Conservation (phyloP, 2,329 filamentous ascomycete species). For the Cytospora piceae region DNA sequence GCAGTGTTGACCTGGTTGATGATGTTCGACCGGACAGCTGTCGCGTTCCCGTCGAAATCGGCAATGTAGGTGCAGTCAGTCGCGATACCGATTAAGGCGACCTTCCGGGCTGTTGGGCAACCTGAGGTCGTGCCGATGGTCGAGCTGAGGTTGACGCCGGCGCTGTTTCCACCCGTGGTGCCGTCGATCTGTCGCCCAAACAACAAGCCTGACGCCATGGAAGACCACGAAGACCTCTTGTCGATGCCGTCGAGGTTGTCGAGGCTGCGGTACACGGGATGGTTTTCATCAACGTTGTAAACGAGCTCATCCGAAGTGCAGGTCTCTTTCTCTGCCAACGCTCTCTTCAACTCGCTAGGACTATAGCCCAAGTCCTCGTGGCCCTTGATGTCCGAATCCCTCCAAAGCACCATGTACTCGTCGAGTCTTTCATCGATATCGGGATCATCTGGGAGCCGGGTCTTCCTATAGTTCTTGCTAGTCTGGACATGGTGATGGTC, state of each 20-base stretch:
- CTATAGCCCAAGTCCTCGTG: slow-evolving; percentile 35
- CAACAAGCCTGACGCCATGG: slow-evolving; percentile 65
- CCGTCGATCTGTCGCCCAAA: slow-evolving; percentile 77
- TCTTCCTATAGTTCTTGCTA: slow-evolving; percentile 71
- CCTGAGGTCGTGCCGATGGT: slow-evolving; percentile 83
- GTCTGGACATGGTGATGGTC: slow-evolving; percentile 89
- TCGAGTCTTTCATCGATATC: slow-evolving; percentile 57
- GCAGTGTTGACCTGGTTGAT: slow-evolving; percentile 85
- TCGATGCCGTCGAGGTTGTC: slow-evolving; percentile 41
- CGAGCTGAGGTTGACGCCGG: slow-evolving; percentile 74
- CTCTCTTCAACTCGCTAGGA: slow-evolving; percentile 68
- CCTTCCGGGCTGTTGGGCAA: slow-evolving; percentile 86
- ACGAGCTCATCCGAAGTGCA: slow-evolving; percentile 77
- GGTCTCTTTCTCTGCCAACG: slow-evolving; percentile 47
- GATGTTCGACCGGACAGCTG: slow-evolving; percentile 72
- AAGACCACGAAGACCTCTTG: slow-evolving; percentile 45
- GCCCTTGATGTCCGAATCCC: slow-evolving; percentile 79
- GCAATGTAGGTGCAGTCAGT: slow-evolving; percentile 89
- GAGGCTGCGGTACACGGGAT: slow-evolving; percentile 64
- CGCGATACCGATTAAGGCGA: slow-evolving; percentile 88
- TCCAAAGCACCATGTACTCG: slow-evolving; percentile 88
- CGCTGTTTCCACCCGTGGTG: slow-evolving; percentile 72
- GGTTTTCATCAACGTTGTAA: slow-evolving; percentile 77
- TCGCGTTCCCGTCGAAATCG: slow-evolving; percentile 62
- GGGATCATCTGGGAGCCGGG: slow-evolving; percentile 74